Base-by-base conservation (phyloP, 2,329 filamentous ascomycete species). In the Stachybotrys echinatus region DNA sequence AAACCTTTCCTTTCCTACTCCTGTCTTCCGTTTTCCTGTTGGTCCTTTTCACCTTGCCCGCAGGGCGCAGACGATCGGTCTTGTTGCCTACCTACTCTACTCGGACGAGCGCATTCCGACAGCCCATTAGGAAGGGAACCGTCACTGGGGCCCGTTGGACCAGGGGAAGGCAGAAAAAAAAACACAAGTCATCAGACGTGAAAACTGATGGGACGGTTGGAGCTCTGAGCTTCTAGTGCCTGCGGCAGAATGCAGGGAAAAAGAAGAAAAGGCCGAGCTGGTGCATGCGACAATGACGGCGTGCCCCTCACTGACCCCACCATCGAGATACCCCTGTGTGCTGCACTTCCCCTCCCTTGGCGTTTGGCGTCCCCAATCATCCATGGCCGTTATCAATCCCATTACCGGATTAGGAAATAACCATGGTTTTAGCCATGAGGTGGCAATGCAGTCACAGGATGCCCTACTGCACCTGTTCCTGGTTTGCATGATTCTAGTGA, bases 21-120 rank as follows among this genome's bases (percentile, higher is more conserved):
- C 46, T 51, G 44, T 52, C 42, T 50, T 52, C 27, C n/a, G 52
- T 52, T 21, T 14, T 34, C 27, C 27, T 14, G 14, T 14, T 14
- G 27, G 27, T 14, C 10, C 27, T 8, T n/a, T n/a, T n/a, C n/a
- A n/a, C n/a, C n/a, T n/a, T n/a, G n/a, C n/a, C n/a, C n/a, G n/a
- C n/a, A n/a, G n/a, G n/a, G n/a, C n/a, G n/a, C 27, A 34, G 27
- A 8, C 10, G 14, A 34, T 34, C 27, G 27, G 14, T 34, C 5
- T 34, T 14, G 27, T n/a, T n/a, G n/a, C n/a, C n/a, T n/a, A n/a
- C n/a, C n/a, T 10, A 34, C 14, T 10, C 27, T 34, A 8, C 27
- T 34, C 27, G 27, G 27, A 34, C 27, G 27, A 34, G 5, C 27
- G 10, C 27, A 10, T 8, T 34, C 27, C 27, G 27, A 34, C 14